phyloP scores from a whole-genome alignment of 2,329 filamentous ascomycete genomes.

The Westerdykella ornata region DNA sequence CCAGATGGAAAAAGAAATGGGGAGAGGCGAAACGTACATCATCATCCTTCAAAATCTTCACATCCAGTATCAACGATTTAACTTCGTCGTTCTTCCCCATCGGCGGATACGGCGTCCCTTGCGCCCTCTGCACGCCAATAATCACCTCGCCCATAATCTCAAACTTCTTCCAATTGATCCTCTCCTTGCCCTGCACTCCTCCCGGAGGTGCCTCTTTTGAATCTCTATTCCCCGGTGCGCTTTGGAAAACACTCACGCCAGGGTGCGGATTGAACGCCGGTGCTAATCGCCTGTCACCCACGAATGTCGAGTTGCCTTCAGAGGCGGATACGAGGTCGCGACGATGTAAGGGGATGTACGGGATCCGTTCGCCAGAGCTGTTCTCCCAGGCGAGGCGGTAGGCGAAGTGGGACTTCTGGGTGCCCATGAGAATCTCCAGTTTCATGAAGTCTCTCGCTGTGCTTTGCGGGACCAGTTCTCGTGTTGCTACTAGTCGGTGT shows the following conservation, averaged over 20 bases:
- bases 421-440: constrained; percentile 85
- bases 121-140: constrained; percentile 83
- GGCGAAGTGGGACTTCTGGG: constrained; percentile 84
- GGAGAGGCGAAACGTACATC: constrained; percentile 56
- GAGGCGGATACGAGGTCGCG: constrained; percentile 87
- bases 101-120: constrained; percentile 73
- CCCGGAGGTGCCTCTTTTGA: constrained; percentile 39
- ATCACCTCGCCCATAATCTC: constrained; percentile 92
- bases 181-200: constrained; percentile 44
- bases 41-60: constrained; percentile 74
- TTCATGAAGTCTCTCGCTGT: constrained; percentile 80
- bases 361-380: constrained; percentile 80
- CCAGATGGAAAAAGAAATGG: neutral
- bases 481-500: constrained; percentile 73
- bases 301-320: constrained; percentile 84
- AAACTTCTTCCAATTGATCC: constrained; percentile 98
- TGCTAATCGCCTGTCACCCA: constrained; percentile 48
- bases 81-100: constrained; percentile 63
- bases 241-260: constrained; percentile 31
- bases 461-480: constrained; percentile 63
- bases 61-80: constrained; percentile 70
- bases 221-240: constrained; percentile 21
- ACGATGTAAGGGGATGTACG: constrained; percentile 83
- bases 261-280: constrained; percentile 30
- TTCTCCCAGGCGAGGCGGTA: constrained; percentile 99